Base-by-base conservation (phyloP, 371 early-diverging fungal species). In the Chytridium lagenaria region DNA sequence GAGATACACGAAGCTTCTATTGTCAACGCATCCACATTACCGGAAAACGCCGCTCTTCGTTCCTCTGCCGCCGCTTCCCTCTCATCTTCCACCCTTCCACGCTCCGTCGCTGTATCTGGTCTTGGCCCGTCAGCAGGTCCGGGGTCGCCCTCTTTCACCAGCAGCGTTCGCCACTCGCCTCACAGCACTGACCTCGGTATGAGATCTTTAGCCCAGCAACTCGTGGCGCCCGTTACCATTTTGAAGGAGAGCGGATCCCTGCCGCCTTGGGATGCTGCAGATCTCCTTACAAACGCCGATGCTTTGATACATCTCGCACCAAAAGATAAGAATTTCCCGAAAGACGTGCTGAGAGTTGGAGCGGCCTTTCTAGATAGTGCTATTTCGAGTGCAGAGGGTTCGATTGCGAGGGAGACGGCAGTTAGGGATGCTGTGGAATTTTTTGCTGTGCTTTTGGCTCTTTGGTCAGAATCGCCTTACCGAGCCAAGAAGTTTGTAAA, bases 211-310 rank as follows among this genome's bases (percentile, higher is more conserved):
- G 63, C 63, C 31, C 63, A 63, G 16, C 30, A 37, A 31, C 37
- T 63, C 26, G 63, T 63, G 15, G 34, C 36, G 3, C 63, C 63
- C 12, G 63, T 63, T 16, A 31, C 26, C 7, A 19, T 36, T 12
- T 23, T 63, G 12, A 31, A 37, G 19, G 63, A 63, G 36, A 5
- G 15, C 30, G 55, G 55, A 15, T 52, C 74, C 0, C 63, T 74
- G 28, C 37, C 52, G 39, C 74, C 74, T 15, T 74, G 74, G 74
- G 74, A 69, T 33, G 69, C 38, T 30, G 74, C 74, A 2, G 74
- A 74, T 59, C 55, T 74, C 34, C 50, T 74, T 23, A 74, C 74
- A 22, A 67, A 74, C 52, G 63, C 69, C 38, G 74, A 74, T 37
- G 51, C 67, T 15, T 52, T 69, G 15, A 50, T 74, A 5, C 74